These are phyloP conservation scores for Yamagishiella unicocca DNA, from an alignment of 139 green algal genomes.

Conservation along the genomic window DNA sequence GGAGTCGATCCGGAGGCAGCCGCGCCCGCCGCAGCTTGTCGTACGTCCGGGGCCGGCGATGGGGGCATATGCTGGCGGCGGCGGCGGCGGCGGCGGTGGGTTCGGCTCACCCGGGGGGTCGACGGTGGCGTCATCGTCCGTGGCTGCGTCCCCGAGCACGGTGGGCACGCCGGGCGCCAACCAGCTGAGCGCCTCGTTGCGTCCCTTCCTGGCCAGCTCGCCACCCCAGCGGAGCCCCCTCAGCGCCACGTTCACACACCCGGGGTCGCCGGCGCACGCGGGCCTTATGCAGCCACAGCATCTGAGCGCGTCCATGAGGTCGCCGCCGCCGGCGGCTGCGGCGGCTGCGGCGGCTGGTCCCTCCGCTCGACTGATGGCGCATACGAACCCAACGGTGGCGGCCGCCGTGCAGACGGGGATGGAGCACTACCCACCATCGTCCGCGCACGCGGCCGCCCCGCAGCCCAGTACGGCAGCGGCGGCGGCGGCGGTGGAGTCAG, in stretches of 20 bases:
- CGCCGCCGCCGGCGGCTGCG: not conserved
- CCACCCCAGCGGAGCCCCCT: not conserved
- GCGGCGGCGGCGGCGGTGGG: not conserved
- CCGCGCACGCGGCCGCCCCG: not conserved
- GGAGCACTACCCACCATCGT: not conserved
- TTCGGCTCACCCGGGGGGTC: not conserved
- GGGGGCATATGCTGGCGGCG: not conserved
- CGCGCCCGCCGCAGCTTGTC: not conserved
- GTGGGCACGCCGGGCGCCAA: not conserved
- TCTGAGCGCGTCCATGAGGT: not conserved
- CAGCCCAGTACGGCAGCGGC: not conserved
- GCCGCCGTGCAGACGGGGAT: not conserved
- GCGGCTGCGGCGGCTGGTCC: not conserved
- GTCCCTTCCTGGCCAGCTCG: not conserved
- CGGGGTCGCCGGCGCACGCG: not conserved
- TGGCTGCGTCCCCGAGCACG: not conserved
- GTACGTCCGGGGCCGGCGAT: not conserved
- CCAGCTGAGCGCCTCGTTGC: slow-evolving; percentile 22
- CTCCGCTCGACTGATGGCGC: not conserved
- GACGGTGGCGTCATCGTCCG: no score
- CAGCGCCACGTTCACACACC: not conserved
- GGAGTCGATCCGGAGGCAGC: not conserved
- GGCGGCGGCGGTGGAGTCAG: not conserved
- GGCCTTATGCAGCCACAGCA: not conserved
- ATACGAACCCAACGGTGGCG: not conserved